Conservation (phyloP, 2,329 filamentous ascomycete species). For the Sporothrix mexicana region DNA sequence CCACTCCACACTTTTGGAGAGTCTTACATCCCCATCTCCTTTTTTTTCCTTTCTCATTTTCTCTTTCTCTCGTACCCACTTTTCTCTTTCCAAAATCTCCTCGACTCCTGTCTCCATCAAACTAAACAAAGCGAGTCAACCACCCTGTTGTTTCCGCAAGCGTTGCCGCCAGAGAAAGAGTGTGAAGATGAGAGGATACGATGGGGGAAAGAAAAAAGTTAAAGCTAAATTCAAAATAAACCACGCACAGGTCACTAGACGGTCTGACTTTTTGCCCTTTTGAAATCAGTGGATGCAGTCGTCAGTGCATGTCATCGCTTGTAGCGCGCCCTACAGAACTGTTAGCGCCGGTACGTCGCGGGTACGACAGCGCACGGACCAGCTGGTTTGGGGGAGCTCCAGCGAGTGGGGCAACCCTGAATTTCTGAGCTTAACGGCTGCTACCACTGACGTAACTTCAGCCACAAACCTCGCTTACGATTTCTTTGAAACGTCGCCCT, state of each 20-base stretch:
- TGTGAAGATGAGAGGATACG: neutral
- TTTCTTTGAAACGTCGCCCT: neutral
- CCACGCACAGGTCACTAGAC: slow-evolving; percentile 14
- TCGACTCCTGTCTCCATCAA: neutral
- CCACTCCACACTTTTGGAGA: neutral
- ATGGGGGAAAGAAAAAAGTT: neutral
- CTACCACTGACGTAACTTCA: neutral
- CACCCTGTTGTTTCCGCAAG: slow-evolving; percentile 10
- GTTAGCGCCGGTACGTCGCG: slow-evolving; percentile 15
- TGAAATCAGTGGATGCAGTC: neutral
- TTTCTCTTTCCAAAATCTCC: neutral
- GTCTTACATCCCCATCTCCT: neutral
- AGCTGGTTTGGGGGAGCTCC: slow-evolving; percentile 2
- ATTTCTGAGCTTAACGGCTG: neutral
- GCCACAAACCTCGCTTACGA: neutral
- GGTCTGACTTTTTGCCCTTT: neutral
- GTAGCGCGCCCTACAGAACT: neutral
- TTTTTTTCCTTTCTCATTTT: neutral
- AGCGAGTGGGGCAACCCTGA: neutral
- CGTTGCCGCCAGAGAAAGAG: neutral
- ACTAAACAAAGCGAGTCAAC: neutral
- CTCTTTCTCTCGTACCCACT: neutral
- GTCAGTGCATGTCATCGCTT: neutral
- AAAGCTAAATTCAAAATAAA: neutral
- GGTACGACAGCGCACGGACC: neutral